Evolutionary conservation across 495 filamentous ascomycete genomes (phyloP).

Genomic region (Neurospora intermedia): DNA sequence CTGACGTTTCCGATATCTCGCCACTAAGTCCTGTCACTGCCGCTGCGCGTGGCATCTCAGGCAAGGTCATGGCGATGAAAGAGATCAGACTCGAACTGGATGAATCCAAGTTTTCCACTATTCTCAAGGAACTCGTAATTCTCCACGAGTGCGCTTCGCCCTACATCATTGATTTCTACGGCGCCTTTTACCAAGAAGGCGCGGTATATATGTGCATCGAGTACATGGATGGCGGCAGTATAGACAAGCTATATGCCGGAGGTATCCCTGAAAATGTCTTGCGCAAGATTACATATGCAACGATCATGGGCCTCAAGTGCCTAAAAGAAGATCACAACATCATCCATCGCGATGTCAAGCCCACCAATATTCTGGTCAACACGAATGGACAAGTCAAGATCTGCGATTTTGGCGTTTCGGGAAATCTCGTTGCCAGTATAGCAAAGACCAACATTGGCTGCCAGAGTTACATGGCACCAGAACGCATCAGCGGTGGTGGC

Average conservation of each 20-base stretch:
- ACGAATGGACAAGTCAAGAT: conserved; percentile 89
- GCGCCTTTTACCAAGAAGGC: conserved; percentile 97
- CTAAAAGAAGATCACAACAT: conserved; percentile 99
- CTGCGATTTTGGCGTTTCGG: conserved; percentile 96
- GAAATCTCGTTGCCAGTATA: conserved; percentile 93
- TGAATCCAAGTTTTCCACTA: conserved; percentile 90
- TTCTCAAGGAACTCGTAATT: conserved; percentile 97
- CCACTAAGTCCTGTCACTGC: conserved; percentile 9
- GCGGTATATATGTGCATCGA: conserved; percentile 99
- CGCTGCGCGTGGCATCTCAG: conserved; percentile 34
- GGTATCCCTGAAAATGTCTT: conserved; percentile 84
- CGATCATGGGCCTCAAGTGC: conserved; percentile 79
- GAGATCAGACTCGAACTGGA: conserved; percentile 96
- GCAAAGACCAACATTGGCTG: conserved; percentile 99
- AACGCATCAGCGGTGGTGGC: conserved; percentile 80
- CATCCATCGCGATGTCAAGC: conserved; percentile 97
- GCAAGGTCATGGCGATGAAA: conserved; percentile 96
- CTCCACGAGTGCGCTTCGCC: conserved; percentile 91
- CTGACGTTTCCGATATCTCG: conserved; percentile 12
- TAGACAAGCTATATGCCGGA: conserved; percentile 92
- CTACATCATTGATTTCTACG: conserved; percentile 97
- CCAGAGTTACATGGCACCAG: conserved; percentile 98
- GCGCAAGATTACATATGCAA: conserved; percentile 84
- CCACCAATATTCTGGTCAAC: conserved; percentile 93
- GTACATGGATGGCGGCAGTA: conserved; percentile 98